Percentiles rank a stretch among this genome's conserved stretches.
These are phyloP conservation scores for Symbiotaphrina buchneri DNA, from an alignment of 495 filamentous ascomycete genomes.

Conservation along the genomic window DNA sequence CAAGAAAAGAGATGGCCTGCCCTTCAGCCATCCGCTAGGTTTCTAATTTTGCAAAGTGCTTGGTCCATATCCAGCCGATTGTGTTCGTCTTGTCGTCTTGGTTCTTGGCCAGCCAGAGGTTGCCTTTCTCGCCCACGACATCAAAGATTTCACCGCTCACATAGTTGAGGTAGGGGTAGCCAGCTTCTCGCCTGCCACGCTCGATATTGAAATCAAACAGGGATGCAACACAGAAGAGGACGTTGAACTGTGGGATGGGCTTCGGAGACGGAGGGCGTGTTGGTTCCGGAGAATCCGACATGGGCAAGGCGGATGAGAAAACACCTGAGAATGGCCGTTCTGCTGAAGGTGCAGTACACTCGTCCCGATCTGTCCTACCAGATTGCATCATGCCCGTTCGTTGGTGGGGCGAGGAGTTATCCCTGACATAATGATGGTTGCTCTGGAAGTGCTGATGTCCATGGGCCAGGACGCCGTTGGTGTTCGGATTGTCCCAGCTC, in stretches of 20 bases:
- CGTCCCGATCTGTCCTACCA: slow-evolving; percentile 17
- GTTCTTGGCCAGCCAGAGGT: slow-evolving; percentile 93
- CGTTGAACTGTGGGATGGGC: slow-evolving; percentile 13
- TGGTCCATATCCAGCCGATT: slow-evolving; percentile 98
- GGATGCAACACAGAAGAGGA: slow-evolving; percentile 78
- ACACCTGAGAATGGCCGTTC: slow-evolving; percentile 33
- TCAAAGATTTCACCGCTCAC: slow-evolving; percentile 59
- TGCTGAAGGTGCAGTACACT: slow-evolving; percentile 13
- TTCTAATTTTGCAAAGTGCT: slow-evolving; percentile 79
- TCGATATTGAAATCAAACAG: slow-evolving; percentile 95
- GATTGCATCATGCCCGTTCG: slow-evolving; percentile 24
- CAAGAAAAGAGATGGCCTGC: too few relatives aligned
- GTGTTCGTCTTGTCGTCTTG: slow-evolving; percentile 62
- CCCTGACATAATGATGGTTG: not conserved
- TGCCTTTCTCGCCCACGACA: slow-evolving; percentile 73
- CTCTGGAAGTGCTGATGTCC: not conserved
- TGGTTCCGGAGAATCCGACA: slow-evolving; percentile 35
- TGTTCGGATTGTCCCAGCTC: too few relatives aligned
- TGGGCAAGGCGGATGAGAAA: slow-evolving; percentile 72
- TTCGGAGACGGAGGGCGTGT: slow-evolving; percentile 41
- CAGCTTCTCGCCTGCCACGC: slow-evolving; percentile 72
- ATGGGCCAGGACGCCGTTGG: too few relatives aligned
- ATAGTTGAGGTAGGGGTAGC: slow-evolving; percentile 91
- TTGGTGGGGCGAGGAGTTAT: too few relatives aligned
- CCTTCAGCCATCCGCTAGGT: too few relatives aligned